phyloP scores from a whole-genome alignment of 225 moss, liverwort and hornwort genomes.

The Climacium dendroides region DNA sequence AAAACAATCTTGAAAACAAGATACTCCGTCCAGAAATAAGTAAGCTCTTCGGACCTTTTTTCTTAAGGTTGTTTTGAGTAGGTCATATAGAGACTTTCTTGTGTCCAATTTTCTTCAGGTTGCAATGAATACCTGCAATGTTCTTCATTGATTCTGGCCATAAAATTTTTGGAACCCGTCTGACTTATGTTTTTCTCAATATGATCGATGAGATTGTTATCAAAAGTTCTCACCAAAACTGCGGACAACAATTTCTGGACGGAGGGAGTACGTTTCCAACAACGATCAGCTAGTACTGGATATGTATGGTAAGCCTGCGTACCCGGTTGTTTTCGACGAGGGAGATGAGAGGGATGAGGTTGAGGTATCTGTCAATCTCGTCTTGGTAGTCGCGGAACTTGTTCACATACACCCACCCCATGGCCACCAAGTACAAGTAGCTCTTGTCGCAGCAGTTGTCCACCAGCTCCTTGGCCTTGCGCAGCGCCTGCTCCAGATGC shows the following conservation, averaged over 20 bases:
- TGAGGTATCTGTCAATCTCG: constrained; percentile 80
- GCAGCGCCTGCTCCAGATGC: constrained; percentile 63
- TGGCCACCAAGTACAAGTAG: constrained; percentile 81
- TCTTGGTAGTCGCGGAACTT: constrained; percentile 76
- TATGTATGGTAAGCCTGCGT: background rate
- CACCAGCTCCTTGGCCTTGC: constrained; percentile 58
- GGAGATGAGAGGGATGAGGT: constrained; percentile 77
- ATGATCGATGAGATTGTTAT: background rate
- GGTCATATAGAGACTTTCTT: background rate
- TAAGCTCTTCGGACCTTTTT: background rate
- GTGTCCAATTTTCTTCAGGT: background rate
- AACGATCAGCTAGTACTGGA: background rate
- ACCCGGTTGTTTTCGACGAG: constrained; percentile 66
- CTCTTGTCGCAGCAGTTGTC: constrained; percentile 89
- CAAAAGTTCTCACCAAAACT: background rate
- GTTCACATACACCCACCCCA: constrained; percentile 71
- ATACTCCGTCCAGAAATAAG: background rate
- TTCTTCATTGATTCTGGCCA: background rate
- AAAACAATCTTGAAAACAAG: background rate
- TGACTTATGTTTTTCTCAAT: background rate
- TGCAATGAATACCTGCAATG: background rate
- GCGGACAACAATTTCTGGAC: background rate
- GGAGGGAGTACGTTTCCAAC: background rate
- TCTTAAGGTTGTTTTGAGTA: background rate
- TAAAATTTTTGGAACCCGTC: background rate